Base-by-base conservation (phyloP, 176 grass and related monocot species). In the Eragrostis nindensis region DNA sequence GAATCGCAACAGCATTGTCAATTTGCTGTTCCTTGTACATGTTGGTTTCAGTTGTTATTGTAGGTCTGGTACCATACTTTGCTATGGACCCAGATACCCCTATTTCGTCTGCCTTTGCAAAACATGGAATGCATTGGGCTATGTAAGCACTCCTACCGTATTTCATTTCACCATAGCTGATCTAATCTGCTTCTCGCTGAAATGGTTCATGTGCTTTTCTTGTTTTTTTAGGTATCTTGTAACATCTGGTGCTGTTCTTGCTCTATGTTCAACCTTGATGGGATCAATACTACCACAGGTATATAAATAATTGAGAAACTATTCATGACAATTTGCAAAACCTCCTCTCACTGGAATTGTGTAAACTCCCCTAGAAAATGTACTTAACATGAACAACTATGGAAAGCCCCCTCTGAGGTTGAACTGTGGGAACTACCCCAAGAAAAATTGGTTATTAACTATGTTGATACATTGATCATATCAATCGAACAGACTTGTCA, bases 71-170 rank as follows among this genome's bases (percentile, higher is more conserved):
- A 49, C 93, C 93, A 50, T 96, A 92, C 71, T 96, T 92, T 80
- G 87, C 86, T 38, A 96, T 96, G 93, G 93, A 96, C 61, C 93
- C 84, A 41, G 90, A 96, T 74, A 96, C 93, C 15, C 93, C 93
- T 59, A 96, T 96, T 62, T 96, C 93, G 11, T 86, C 87, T 7
- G 93, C 90, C 59, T 96, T 96, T 54, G 76, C 84, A 24, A 85
- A 42, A 77, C 79, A 93, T 79, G 93, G 86, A 64, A 81, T 96
- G 85, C 85, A 84, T n/a, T 96, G 93, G 93, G 93, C 90, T 47
- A 80, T 86, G 93, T 92, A 79, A 84, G 77, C 11, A 56, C 16
- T 15, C 30, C 60, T 71, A 21, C 25, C 66, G 16, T 6, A 1
- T 79, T 13, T 41, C 19, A 46, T 52, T 83, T 74, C 38, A 69